Conservation (phyloP, 306 rosid genomes). For the Alnus glutinosa region DNA sequence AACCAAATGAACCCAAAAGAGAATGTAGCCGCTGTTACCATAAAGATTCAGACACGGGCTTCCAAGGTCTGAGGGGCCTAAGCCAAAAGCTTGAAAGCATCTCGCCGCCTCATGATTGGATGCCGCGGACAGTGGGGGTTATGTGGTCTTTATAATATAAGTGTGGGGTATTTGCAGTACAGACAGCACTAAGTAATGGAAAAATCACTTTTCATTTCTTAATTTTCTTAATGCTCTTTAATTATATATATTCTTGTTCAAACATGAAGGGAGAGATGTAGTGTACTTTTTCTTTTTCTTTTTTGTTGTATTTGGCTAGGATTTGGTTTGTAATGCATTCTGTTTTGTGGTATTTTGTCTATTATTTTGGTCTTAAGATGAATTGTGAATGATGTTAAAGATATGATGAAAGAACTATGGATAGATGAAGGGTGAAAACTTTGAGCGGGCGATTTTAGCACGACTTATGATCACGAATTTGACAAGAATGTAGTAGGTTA, state of each 20-base stretch:
- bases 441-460: too few species aligned
- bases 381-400: too few species aligned
- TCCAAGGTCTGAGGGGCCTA: not conserved
- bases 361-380: too few species aligned
- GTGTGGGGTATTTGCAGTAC: not conserved
- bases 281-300: too few species aligned
- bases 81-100: not conserved
- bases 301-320: not conserved
- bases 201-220: not conserved
- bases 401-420: too few species aligned
- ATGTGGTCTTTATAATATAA: not conserved
- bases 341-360: too few species aligned
- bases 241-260: too few species aligned
- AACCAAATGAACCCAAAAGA: not conserved
- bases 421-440: too few species aligned
- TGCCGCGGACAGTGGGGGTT: not conserved
- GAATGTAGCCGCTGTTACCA: slow-evolving; percentile 10
- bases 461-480: too few species aligned
- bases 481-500: too few species aligned
- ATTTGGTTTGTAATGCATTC: too few species aligned
- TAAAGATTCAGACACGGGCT: not conserved
- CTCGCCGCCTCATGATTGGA: not conserved
- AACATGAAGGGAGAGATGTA: too few species aligned
- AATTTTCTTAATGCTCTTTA: not conserved
- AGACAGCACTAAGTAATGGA: not conserved